A percentile compares a stretch with the other conserved stretches of the same genome.
These are phyloP conservation scores for Mariannaea sp. DNA, from an alignment of 2,329 filamentous ascomycete species.

Conservation along the genomic window DNA sequence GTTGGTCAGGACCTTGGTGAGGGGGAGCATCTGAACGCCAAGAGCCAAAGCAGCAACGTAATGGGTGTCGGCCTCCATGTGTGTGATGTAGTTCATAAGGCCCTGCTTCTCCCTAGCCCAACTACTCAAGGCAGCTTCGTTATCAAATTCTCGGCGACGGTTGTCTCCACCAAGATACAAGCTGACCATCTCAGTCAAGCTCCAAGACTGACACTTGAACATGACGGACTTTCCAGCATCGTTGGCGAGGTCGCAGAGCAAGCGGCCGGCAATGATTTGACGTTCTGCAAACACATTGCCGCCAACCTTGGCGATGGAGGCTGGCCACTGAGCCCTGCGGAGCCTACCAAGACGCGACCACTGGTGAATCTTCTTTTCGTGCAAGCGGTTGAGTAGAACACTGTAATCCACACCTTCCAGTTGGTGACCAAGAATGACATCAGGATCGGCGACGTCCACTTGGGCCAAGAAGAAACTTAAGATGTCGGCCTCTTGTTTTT, in stretches of 20 bases:
- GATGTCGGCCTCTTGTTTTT: slow-evolving; percentile 83
- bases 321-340: slow-evolving; percentile 83
- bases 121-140: slow-evolving; percentile 81
- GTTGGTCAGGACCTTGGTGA: slow-evolving; percentile 95
- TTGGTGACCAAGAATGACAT: slow-evolving; percentile 91
- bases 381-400: slow-evolving; percentile 81
- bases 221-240: slow-evolving; percentile 97
- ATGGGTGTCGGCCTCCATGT: slow-evolving; percentile 94
- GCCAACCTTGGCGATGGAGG: slow-evolving; percentile 81
- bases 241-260: slow-evolving; percentile 93
- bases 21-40: slow-evolving; percentile 85
- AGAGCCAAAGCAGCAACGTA: slow-evolving; percentile 91
- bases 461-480: slow-evolving; percentile 89
- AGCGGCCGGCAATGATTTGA: slow-evolving; percentile 82
- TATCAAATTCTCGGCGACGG: slow-evolving; percentile 82
- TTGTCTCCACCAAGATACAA: slow-evolving; percentile 79
- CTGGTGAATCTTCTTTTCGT: slow-evolving; percentile 87
- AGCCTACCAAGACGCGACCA: slow-evolving; percentile 94
- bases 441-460: slow-evolving; percentile 85
- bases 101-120: slow-evolving; percentile 81
- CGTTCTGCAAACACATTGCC: slow-evolving; percentile 93
- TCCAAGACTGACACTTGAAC: slow-evolving; percentile 98
- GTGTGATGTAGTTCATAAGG: slow-evolving; percentile 88
- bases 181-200: slow-evolving; percentile 94
- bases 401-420: slow-evolving; percentile 98